These are phyloP conservation scores for Closterium sp. DNA, from an alignment of 139 green algal genomes.

Conservation along the genomic window DNA sequence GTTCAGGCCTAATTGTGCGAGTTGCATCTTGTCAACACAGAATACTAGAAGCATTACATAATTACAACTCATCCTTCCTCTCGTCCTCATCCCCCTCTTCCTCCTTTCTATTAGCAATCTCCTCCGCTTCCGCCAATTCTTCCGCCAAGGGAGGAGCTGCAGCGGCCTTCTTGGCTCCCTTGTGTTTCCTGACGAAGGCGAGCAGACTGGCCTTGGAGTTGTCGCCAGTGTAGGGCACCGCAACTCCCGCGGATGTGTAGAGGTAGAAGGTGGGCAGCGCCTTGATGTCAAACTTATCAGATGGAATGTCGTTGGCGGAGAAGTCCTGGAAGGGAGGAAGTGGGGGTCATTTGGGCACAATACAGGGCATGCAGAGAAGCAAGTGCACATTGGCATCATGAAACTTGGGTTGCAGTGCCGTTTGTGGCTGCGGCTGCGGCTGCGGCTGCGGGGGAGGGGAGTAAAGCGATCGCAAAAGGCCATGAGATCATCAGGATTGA, in stretches of 20 bases:
- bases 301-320: constrained; percentile 37
- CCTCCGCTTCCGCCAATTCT: neutral
- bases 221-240: constrained; percentile 22
- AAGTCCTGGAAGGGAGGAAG: constrained; percentile 6
- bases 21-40: neutral
- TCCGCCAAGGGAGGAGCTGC: neutral
- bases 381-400: neutral
- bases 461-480: too few relatives aligned
- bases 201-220: constrained; percentile 12
- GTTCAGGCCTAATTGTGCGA: neutral
- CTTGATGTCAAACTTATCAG: constrained; percentile 29
- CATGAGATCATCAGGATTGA: too few relatives aligned
- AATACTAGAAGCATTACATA: neutral
- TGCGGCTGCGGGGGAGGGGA: too few relatives aligned
- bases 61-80: neutral
- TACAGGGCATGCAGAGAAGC: neutral
- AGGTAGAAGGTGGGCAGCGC: constrained; percentile 44
- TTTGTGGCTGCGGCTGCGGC: too few relatives aligned
- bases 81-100: neutral
- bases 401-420: neutral
- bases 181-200: constrained; percentile 25
- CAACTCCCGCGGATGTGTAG: constrained; percentile 9
- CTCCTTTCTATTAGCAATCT: neutral
- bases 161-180: neutral
- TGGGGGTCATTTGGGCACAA: too few relatives aligned